Percentiles rank a stretch among this genome's conserved stretches.
These are phyloP conservation scores for Haplographium delicatum DNA, from an alignment of 495 filamentous ascomycete genomes.

Conservation along the genomic window DNA sequence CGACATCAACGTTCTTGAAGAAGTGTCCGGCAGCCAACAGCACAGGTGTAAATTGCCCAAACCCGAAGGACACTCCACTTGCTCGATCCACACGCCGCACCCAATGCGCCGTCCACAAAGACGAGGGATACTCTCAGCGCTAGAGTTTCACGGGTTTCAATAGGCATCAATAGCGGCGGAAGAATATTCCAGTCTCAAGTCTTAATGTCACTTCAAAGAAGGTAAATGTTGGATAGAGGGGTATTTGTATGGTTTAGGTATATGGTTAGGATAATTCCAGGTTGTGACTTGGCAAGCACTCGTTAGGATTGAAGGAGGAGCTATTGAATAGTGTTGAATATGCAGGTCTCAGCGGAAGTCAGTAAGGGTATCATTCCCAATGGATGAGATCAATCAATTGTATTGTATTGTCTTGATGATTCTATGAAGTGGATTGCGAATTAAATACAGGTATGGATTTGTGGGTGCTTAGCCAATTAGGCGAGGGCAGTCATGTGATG, in stretches of 20 bases:
- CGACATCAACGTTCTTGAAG: not conserved
- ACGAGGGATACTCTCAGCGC: not conserved
- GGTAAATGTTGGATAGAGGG: not conserved
- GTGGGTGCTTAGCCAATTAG: too few species aligned
- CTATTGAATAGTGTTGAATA: not conserved
- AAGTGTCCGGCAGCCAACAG: not conserved
- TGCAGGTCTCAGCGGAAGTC: too few species aligned
- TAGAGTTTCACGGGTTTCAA: not conserved
- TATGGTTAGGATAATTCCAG: not conserved
- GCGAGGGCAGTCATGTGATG: too few species aligned
- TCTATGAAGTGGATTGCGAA: too few species aligned
- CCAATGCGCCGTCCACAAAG: not conserved
- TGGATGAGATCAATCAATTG: too few species aligned
- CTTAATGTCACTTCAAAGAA: not conserved
- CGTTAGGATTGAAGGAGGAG: not conserved
- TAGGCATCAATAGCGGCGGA: not conserved
- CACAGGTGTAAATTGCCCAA: not conserved
- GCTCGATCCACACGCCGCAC: not conserved
- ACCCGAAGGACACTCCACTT: not conserved
- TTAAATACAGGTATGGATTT: too few species aligned
- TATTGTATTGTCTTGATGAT: too few species aligned
- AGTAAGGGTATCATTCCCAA: too few species aligned
- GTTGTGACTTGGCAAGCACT: not conserved
- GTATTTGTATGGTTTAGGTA: not conserved
- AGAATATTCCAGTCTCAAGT: not conserved